phyloP scores from a whole-genome alignment of 2,329 filamentous ascomycete genomes.

The Colletotrichum cuscutae region DNA sequence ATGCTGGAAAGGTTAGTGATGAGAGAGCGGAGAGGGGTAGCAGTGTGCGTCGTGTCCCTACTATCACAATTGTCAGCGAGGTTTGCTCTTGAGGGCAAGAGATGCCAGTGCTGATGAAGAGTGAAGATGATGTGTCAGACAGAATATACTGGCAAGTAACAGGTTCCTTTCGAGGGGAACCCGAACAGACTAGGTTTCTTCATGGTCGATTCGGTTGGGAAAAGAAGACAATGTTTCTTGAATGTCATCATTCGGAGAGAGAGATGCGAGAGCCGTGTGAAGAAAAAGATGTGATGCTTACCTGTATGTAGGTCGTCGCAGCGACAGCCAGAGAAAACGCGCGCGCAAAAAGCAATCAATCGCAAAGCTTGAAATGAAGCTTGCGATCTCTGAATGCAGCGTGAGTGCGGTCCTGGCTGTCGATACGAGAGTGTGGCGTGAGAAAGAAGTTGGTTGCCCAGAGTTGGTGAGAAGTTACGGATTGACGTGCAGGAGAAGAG shows the following conservation, averaged over 20 bases:
- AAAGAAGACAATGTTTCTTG: conserved; percentile 80
- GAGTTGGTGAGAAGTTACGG: not conserved
- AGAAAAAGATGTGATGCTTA: conserved; percentile 6
- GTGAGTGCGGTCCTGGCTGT: not conserved
- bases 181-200: conserved; percentile 78
- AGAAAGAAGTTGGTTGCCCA: not conserved
- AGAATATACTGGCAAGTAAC: conserved; percentile 93
- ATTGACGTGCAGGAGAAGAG: conserved; percentile 14
- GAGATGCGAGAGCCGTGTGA: not conserved
- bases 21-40: not conserved
- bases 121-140: conserved; percentile 68
- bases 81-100: not conserved
- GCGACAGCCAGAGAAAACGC: not conserved
- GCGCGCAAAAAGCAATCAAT: not conserved
- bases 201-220: conserved; percentile 90
- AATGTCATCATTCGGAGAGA: conserved; percentile 76
- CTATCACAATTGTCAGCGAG: not conserved
- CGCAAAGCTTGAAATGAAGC: not conserved
- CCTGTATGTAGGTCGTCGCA: not conserved
- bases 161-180: conserved; percentile 68
- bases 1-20: not conserved
- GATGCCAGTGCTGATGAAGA: conserved; percentile 1
- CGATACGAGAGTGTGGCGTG: not conserved
- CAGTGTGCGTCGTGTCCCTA: not conserved
- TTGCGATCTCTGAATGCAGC: not conserved